These are phyloP conservation scores for Paramarasmius palmivorus DNA, from an alignment of 1,284 basidiomycete genomes.

Conservation along the genomic window DNA sequence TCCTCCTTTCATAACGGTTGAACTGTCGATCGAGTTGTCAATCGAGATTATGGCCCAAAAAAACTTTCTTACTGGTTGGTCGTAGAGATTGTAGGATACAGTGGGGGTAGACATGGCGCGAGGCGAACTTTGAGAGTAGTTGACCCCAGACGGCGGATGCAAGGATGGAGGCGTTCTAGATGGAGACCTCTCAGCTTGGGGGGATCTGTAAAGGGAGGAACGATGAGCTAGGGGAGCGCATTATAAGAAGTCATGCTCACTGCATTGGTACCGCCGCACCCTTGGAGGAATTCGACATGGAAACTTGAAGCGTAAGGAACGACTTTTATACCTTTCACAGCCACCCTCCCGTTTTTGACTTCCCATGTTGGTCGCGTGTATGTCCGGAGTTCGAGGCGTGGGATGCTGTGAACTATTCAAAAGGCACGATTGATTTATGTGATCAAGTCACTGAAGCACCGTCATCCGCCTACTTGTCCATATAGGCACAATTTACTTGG, in stretches of 20 bases:
- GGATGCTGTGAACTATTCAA: constrained; percentile 6
- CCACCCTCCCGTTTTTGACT: constrained; percentile 1
- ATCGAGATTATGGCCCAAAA: too few relatives aligned
- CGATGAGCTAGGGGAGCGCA: background rate
- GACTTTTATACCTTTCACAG: constrained; percentile 10
- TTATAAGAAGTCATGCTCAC: constrained; percentile 4
- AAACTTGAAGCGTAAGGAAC: background rate
- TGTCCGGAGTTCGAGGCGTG: constrained; percentile 3
- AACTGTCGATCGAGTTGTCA: too few relatives aligned
- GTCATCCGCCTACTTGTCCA: background rate
- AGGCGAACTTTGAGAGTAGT: background rate
- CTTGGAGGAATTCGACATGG: background rate
- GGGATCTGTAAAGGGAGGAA: background rate
- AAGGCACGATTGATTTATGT: constrained; percentile 1
- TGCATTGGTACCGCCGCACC: constrained; percentile 8
- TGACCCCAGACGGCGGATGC: background rate
- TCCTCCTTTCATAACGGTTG: too few relatives aligned
- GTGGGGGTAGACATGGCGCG: background rate
- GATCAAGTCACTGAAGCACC: background rate
- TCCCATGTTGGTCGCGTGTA: constrained; percentile 1
- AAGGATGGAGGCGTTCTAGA: background rate
- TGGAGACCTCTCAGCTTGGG: background rate
- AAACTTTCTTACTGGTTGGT: background rate
- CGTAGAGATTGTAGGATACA: background rate
- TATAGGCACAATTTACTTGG: too few relatives aligned